These are phyloP conservation scores for Tolypocladium endophyticum DNA, from an alignment of 2,329 filamentous ascomycete genomes.

Conservation along the genomic window DNA sequence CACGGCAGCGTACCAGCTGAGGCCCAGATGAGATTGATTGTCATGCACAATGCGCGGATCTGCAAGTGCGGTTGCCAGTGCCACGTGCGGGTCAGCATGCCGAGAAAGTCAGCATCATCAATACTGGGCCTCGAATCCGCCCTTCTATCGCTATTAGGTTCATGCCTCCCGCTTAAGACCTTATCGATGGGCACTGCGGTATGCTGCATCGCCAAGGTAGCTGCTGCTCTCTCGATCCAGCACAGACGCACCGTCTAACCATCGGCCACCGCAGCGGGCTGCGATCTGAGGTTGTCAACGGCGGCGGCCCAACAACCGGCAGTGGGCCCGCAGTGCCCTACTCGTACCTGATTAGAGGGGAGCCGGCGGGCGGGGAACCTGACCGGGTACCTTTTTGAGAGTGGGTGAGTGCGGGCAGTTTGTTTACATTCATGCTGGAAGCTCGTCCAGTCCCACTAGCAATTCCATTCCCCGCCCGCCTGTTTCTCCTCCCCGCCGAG, in stretches of 20 bases:
- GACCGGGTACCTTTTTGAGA: background rate
- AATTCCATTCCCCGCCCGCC: background rate
- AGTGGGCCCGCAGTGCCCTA: background rate
- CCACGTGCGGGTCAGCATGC: background rate
- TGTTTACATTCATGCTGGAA: background rate
- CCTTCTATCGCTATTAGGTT: background rate
- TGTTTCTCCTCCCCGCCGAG: background rate
- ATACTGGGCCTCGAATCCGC: background rate
- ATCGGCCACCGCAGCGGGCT: background rate
- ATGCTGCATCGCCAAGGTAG: no score
- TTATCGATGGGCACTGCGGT: no score
- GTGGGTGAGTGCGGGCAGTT: background rate
- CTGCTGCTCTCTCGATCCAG: background rate
- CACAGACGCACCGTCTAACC: background rate
- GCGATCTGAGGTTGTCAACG: background rate
- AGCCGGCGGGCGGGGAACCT: background rate
- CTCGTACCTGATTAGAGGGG: no score
- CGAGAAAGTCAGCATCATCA: background rate
- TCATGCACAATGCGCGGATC: background rate
- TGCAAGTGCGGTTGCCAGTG: background rate
- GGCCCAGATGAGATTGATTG: background rate
- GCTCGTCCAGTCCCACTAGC: background rate
- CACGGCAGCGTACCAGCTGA: background rate
- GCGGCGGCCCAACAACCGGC: background rate
- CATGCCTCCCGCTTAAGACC: no score